Evolutionary conservation across 192 early-diverging fungal genomes (phyloP), one percentile per base, ranked within the genome.

Genomic region (Backusella westeae): DNA sequence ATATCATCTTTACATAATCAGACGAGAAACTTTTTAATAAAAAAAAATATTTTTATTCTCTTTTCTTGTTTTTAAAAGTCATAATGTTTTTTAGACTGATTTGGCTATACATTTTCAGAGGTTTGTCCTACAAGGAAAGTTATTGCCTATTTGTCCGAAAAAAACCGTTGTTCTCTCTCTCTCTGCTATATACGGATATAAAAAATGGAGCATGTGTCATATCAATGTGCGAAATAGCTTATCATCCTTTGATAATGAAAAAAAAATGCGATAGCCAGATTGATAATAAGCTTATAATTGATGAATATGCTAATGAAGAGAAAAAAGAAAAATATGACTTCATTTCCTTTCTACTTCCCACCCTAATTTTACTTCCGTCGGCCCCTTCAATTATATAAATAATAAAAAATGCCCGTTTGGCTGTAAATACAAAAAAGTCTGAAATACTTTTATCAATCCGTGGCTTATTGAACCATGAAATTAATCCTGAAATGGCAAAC

Each of bases 141-240:
- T 39, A 53, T 53, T 53, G 49, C 17, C n/a, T 53, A 53, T 53
- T 53, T 53, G 49, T 53, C 56, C 56, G 56, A 63, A 63, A 63
- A 63, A 63, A 26, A 23, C 23, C 56, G 56, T 10, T n/a, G 1
- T 23, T 56, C 52, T 53, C n/a, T 53, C 49, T 19, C 6, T 6
- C 49, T n/a, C 21, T 59, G 23, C 56, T 26, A 59, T 26, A 59
- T 29, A 59, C 3, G 56, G 56, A 26, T 59, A 59, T 59, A 59
- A 26, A 3, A 53, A 59, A 59, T 59, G 21, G 23, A 59, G 56
- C 23, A 59, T 21, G 56, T 59, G 10, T 26, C 56, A 10, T 59
- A 59, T 63, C 56, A 63, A 63, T 63, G 23, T 26, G 12, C 0
- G 21, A 56, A 56, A 56, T 21, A 23, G 8, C 53, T 56, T 56